Percentiles rank a stretch among this genome's conserved stretches.
phyloP scores from a whole-genome alignment of 495 filamentous ascomycete species.

The Penicillium parvum region DNA sequence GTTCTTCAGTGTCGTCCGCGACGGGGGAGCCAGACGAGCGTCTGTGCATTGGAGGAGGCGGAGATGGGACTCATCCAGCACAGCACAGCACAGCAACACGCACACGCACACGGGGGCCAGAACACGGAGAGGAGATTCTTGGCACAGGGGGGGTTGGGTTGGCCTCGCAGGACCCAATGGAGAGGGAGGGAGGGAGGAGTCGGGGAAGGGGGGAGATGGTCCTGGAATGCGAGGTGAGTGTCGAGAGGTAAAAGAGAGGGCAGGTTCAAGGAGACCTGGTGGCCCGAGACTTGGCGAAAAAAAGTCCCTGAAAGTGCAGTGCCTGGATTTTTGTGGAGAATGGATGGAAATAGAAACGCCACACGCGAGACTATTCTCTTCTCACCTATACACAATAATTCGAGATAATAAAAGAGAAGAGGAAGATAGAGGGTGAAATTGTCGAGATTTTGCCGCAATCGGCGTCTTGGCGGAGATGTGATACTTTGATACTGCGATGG shows the following conservation, averaged over 20 bases:
- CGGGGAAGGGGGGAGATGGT: constrained; percentile 1
- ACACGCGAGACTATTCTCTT: not conserved
- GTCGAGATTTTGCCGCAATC: too few species aligned
- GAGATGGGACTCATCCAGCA: constrained; percentile 39
- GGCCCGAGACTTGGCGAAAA: constrained; percentile 8
- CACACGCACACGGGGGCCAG: constrained; percentile 5
- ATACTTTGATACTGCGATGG: too few species aligned
- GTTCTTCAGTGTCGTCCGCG: constrained; percentile 47
- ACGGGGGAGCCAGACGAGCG: constrained; percentile 47
- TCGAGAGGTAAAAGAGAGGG: not conserved
- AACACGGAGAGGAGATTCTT: constrained; percentile 19
- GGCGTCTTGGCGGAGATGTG: too few species aligned
- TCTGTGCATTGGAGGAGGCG: constrained; percentile 49
- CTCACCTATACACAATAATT: not conserved
- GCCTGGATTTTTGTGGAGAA: too few species aligned
- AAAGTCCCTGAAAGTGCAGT: not conserved
- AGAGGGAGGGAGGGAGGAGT: constrained; percentile 10
- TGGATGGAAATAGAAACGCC: too few species aligned
- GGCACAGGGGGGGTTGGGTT: constrained; percentile 19
- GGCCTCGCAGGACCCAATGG: constrained; percentile 20
- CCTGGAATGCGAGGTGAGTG: constrained; percentile 2
- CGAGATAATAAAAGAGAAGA: too few species aligned
- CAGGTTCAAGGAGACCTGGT: not conserved
- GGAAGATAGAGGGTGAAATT: not conserved
- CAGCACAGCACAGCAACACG: constrained; percentile 9